These are phyloP conservation scores for Centaurea solstitialis DNA, from an alignment of 129 eudicot genomes.

Conservation along the genomic window DNA sequence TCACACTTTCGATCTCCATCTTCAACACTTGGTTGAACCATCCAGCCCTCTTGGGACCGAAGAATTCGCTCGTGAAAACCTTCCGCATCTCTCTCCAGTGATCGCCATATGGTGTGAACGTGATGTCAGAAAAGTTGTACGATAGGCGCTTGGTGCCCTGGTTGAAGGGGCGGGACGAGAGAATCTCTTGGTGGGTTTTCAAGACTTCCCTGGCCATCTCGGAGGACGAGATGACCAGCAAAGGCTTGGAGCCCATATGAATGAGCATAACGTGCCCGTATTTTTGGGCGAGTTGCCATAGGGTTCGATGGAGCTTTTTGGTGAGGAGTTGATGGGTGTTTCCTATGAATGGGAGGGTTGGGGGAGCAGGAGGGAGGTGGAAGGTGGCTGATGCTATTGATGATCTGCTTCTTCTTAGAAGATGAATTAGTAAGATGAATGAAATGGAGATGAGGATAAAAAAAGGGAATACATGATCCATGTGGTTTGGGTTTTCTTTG, in stretches of 20 bases:
- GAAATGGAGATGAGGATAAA: background rate
- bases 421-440: background rate
- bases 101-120: conserved; percentile 21
- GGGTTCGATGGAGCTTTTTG: background rate
- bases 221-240: conserved; percentile 23
- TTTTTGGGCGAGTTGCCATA: background rate
- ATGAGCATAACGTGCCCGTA: background rate
- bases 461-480: background rate
- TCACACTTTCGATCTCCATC: background rate
- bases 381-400: background rate
- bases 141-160: conserved; percentile 2
- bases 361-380: background rate
- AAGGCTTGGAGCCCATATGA: background rate
- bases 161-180: conserved; percentile 22
- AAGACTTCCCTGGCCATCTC: conserved; percentile 33
- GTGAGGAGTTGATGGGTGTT: background rate
- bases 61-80: conserved; percentile 7
- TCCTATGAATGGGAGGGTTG: background rate
- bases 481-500: background rate
- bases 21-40: background rate
- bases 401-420: background rate
- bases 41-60: conserved; percentile 22
- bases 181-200: conserved; percentile 23
- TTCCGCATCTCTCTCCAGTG: conserved; percentile 32
- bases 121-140: conserved; percentile 17